phyloP scores from a whole-genome alignment of 768 basidiomycete genomes.

The Kwoniella sp. region DNA sequence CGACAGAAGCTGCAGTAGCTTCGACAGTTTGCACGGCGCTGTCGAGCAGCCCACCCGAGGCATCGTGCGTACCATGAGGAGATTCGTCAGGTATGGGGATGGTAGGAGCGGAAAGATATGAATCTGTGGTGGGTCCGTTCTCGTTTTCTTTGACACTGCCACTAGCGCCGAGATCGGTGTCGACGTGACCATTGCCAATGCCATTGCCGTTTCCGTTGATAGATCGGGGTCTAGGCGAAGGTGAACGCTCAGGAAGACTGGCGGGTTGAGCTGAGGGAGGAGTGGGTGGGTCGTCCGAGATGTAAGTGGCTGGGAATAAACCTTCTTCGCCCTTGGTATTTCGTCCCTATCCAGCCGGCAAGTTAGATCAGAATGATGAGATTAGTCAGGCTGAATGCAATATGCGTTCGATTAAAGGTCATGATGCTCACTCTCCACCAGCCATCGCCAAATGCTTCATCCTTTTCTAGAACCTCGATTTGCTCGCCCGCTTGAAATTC shows the following conservation, averaged over 20 bases:
- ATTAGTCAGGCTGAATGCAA: slow-evolving; percentile 3
- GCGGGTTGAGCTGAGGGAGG: slow-evolving; percentile 22
- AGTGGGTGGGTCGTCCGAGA: slow-evolving; percentile 64
- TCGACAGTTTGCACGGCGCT: slow-evolving; percentile 24
- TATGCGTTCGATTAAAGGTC: neutral
- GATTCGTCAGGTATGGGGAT: slow-evolving; percentile 22
- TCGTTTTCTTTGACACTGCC: neutral
- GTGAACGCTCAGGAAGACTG: slow-evolving; percentile 12
- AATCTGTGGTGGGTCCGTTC: neutral
- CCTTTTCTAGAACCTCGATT: slow-evolving; percentile 88
- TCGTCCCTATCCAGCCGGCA: slow-evolving; percentile 65
- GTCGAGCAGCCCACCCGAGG: slow-evolving; percentile 19
- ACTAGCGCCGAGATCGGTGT: neutral
- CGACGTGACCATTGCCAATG: neutral
- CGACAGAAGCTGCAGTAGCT: slow-evolving; percentile 25
- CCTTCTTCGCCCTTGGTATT: slow-evolving; percentile 81
- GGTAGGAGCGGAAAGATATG: slow-evolving; percentile 13
- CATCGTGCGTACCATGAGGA: slow-evolving; percentile 23
- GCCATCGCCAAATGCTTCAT: slow-evolving; percentile 88
- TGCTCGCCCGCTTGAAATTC: slow-evolving; percentile 78
- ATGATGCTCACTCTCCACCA: slow-evolving; percentile 81
- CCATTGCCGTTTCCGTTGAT: neutral
- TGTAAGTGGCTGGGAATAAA: slow-evolving; percentile 88
- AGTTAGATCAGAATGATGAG: neutral
- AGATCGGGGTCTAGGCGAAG: slow-evolving; percentile 22